Conservation (phyloP, 176 grass and related monocot species). For the Oryza meridionalis region DNA sequence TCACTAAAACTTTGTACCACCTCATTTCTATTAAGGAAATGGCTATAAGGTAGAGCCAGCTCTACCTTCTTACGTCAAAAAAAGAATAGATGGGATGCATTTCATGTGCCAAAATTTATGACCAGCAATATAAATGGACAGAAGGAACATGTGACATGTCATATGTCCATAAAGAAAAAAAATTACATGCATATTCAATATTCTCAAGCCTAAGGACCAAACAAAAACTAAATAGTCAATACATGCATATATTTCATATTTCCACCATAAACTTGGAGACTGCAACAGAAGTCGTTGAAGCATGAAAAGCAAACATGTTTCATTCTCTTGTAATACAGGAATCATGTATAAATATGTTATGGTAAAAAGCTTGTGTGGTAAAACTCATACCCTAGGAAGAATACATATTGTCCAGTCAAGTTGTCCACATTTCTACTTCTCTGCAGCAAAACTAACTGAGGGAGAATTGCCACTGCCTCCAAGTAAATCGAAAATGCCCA, state of each 20-base stretch:
- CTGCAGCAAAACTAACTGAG: conserved; percentile 91
- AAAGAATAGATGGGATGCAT: neutral
- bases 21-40: no score
- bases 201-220: neutral
- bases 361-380: neutral
- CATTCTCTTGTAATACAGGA: neutral
- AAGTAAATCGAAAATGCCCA: conserved; percentile 98
- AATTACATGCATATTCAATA: neutral
- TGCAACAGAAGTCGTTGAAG: neutral
- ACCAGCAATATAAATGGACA: neutral
- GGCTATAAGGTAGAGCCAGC: no score
- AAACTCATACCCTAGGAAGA: conserved; percentile 81
- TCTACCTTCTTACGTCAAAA: no score
- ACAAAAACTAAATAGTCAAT: neutral
- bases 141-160: neutral
- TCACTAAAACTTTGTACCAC: no score
- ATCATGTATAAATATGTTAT: neutral
- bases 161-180: neutral
- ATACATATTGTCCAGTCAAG: conserved; percentile 95
- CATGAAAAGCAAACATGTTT: neutral
- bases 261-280: neutral
- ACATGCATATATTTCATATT: neutral
- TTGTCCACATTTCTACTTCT: conserved; percentile 98
- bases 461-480: conserved; percentile 96
- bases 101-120: neutral